Evolutionary conservation across 352 stramenopile species (phyloP).

Genomic region (Phytopythium montanum): DNA sequence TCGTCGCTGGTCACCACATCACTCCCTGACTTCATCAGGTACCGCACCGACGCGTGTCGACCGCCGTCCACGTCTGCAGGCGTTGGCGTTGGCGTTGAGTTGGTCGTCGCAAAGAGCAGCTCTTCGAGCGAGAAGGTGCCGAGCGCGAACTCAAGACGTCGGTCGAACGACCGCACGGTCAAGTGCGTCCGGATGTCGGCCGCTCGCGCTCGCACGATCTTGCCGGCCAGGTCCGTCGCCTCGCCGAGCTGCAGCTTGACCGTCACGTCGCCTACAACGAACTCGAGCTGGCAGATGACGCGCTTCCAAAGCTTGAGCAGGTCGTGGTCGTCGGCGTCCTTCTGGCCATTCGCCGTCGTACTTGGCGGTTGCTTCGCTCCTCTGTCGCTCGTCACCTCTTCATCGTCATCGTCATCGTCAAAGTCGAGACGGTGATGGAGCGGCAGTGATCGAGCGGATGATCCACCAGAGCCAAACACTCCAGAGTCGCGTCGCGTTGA

Average conservation of each 20-base stretch:
- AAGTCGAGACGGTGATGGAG: conserved; percentile 1
- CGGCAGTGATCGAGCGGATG: conserved; percentile 1
- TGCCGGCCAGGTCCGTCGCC: conserved; percentile 27
- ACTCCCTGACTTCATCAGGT: conserved; percentile 63
- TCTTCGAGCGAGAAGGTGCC: conserved; percentile 77
- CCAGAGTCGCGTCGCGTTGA: background rate
- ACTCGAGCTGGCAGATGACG: conserved; percentile 53
- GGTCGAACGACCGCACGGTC: conserved; percentile 64
- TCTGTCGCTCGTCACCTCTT: background rate
- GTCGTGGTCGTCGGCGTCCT: conserved; percentile 65
- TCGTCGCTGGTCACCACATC: conserved; percentile 12
- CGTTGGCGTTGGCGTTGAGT: conserved; percentile 10
- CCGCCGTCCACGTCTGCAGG: conserved; percentile 6
- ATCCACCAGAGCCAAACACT: conserved; percentile 4
- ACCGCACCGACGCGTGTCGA: conserved; percentile 25
- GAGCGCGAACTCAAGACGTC: conserved; percentile 61
- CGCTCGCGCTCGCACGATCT: conserved; percentile 52
- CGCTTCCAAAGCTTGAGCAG: conserved; percentile 80
- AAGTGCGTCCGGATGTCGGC: conserved; percentile 62
- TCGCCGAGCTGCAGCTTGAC: conserved; percentile 56
- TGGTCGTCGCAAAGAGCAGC: conserved; percentile 32
- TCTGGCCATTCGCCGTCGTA: conserved; percentile 14
- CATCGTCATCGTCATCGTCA: background rate
- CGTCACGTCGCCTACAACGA: conserved; percentile 47
- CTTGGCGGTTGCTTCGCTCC: background rate